Evolutionary conservation across 1,139 yeast species (phyloP).

Genomic region (Yamadazyma diddensiae): DNA sequence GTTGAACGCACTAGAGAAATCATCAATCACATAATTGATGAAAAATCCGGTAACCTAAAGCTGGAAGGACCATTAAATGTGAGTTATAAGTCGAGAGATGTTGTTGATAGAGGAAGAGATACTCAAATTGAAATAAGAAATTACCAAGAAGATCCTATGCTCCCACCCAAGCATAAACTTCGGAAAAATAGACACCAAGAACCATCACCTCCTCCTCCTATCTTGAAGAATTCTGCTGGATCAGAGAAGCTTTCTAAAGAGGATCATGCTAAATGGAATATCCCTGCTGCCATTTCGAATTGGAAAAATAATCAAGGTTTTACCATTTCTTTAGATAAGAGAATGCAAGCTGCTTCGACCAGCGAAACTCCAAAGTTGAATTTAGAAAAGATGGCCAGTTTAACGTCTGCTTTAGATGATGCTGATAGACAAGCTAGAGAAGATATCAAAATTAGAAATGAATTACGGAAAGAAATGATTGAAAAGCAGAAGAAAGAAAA

Average conservation of each 20-base stretch:
- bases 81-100: slow-evolving; percentile 20
- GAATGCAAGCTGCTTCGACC: slow-evolving; percentile 57
- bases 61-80: slow-evolving; percentile 18
- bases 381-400: slow-evolving; percentile 54
- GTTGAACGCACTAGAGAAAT: slow-evolving; percentile 28
- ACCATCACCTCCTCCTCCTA: slow-evolving; percentile 66
- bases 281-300: slow-evolving; percentile 89
- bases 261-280: slow-evolving; percentile 79
- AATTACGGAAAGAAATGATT: slow-evolving; percentile 51
- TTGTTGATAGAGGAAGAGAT: slow-evolving; percentile 16
- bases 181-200: slow-evolving; percentile 65
- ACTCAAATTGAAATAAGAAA: slow-evolving; percentile 30
- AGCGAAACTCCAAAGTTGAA: slow-evolving; percentile 37
- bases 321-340: slow-evolving; percentile 75
- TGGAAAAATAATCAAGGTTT: slow-evolving; percentile 97
- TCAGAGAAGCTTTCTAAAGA: slow-evolving; percentile 57
- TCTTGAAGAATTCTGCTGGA: slow-evolving; percentile 25
- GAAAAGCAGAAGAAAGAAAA: slow-evolving; percentile 55
- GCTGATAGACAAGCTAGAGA: slow-evolving; percentile 78
- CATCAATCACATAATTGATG: slow-evolving; percentile 22
- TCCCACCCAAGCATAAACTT: slow-evolving; percentile 76
- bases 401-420: slow-evolving; percentile 68
- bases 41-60: slow-evolving; percentile 17
- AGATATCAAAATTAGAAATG: slow-evolving; percentile 61
- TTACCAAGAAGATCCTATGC: slow-evolving; percentile 73